Conservation (phyloP, 2,329 filamentous ascomycete species). For the Apiospora arundinis region DNA sequence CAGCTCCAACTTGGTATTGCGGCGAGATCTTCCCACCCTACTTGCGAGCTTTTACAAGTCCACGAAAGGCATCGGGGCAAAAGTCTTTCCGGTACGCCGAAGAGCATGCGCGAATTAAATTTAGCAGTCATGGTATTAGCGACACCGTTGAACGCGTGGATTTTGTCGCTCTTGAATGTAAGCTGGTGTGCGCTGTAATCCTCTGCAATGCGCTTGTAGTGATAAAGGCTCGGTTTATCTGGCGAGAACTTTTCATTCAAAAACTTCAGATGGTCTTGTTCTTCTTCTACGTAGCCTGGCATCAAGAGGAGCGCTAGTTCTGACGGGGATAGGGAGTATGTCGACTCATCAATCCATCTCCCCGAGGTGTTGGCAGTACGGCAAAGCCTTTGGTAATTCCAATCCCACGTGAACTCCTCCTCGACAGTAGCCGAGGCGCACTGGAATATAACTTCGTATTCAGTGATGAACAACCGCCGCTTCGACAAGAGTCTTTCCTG, state of each 20-base stretch:
- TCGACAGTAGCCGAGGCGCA: constrained; percentile 26
- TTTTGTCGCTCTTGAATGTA: not conserved
- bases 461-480: constrained; percentile 36
- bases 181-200: not conserved
- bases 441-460: constrained; percentile 36
- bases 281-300: not conserved
- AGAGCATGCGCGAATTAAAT: not conserved
- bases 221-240: not conserved
- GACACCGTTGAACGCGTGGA: not conserved
- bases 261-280: not conserved
- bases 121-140: not conserved
- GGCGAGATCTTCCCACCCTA: not conserved
- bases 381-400: too few relatives aligned
- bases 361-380: too few relatives aligned
- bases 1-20: not conserved
- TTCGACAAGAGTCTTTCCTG: constrained; percentile 26
- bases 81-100: not conserved
- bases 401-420: not conserved
- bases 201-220: not conserved
- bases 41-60: not conserved
- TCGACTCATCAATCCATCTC: too few relatives aligned
- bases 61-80: not conserved
- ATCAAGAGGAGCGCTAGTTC: not conserved
- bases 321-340: not conserved
- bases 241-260: not conserved